phyloP scores from a whole-genome alignment of 2,329 filamentous ascomycete species.

The Westerdykella aurantiaca region DNA sequence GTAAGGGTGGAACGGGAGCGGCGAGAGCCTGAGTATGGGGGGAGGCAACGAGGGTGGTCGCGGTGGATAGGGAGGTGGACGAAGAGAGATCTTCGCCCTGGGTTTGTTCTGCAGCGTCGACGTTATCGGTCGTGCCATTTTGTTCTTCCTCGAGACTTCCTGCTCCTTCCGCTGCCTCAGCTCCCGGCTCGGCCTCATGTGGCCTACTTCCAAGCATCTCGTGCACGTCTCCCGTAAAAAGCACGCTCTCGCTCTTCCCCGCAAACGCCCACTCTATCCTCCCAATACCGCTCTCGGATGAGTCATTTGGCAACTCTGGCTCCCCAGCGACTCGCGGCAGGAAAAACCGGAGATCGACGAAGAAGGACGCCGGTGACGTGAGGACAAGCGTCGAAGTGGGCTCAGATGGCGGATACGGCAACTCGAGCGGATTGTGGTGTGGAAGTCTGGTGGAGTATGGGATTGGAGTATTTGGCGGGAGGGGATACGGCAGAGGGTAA shows the following conservation, averaged over 20 bases:
- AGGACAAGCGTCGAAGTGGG: constrained; percentile 61
- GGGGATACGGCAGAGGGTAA: constrained; percentile 48
- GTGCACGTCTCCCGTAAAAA: neutral
- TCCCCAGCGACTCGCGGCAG: constrained; percentile 13
- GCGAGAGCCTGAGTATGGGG: neutral
- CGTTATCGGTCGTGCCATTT: too few relatives aligned
- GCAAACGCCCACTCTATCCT: constrained; percentile 62
- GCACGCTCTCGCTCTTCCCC: constrained; percentile 41
- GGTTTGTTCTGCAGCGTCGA: neutral
- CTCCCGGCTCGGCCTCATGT: too few relatives aligned
- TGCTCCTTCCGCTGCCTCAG: too few relatives aligned
- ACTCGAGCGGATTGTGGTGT: constrained; percentile 19
- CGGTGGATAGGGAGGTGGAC: neutral
- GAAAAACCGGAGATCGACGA: constrained; percentile 58
- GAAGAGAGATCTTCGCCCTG: neutral
- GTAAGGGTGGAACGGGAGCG: constrained; percentile 5
- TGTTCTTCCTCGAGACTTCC: neutral
- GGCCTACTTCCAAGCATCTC: neutral
- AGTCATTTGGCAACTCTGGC: constrained; percentile 13
- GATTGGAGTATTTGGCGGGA: constrained; percentile 18
- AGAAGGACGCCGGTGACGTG: constrained; percentile 52
- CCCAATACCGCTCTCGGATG: constrained; percentile 21
- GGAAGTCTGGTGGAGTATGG: constrained; percentile 28
- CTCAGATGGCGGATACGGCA: constrained; percentile 37
- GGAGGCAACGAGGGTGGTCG: neutral